Base-by-base conservation (phyloP, 176 grass and related monocot species). In the Zea luxurians region DNA sequence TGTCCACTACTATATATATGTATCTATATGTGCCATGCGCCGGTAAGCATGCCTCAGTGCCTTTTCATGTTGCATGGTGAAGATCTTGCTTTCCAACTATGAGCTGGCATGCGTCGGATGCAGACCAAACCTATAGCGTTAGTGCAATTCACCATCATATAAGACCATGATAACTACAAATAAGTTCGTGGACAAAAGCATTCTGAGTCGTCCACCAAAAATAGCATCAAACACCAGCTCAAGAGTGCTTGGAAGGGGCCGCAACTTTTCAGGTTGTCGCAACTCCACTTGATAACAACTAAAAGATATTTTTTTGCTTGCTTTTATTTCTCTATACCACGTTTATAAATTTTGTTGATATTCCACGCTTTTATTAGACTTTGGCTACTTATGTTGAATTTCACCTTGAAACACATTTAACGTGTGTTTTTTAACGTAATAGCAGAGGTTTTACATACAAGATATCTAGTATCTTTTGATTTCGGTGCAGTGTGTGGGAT, bases 71-170 rank as follows among this genome's bases (percentile, higher is more conserved):
- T 73, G 59, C 71, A 66, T 73, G 27, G 27, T 27, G 72, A 36
- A 54, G 45, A 63, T 78, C 49, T 20, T 61, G 61, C 75, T 78
- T 86, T 75, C 42, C 17, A 58, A 49, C 46, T 48, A 15, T 60
- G 15, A 74, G 53, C 75, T 74, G 45, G 61, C 60, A 78, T 74
- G 74, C 78, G 50, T 74, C 44, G 65, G 80, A 78, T 61, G 21
- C n/a, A 87, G 18, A 61, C 61, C 35, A 66, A 68, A 66, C 74
- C 74, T 78, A 18, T 59, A 78, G 47, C 37, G 16, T 67, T 44
- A 61, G 74, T 86, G 43, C 71, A 75, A 50, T 52, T 80, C 67
- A 68, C 49, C 66, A 84, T 78, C 82, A 84, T 45, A 84, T 2
- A 49, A 70, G 61, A 55, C 48, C 61, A 73, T 18, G 35, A 66